These are phyloP conservation scores for Paragyromitra xinjiangensis DNA, from an alignment of 495 filamentous ascomycete species.

Conservation along the genomic window DNA sequence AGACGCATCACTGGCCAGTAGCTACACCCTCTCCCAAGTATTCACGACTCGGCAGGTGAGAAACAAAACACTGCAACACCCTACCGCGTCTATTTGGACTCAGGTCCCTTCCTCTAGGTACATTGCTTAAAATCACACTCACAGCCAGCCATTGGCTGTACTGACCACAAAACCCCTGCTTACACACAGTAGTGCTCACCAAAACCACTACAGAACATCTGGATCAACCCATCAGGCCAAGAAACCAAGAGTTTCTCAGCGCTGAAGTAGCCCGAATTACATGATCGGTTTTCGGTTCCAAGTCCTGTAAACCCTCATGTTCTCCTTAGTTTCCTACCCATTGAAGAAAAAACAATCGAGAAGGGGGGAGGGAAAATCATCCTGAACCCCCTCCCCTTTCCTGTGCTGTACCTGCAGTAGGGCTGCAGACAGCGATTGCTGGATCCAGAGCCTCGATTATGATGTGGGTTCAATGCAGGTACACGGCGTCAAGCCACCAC, in stretches of 20 bases:
- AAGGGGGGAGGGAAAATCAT: background rate
- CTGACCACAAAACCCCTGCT: background rate
- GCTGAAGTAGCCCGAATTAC: background rate
- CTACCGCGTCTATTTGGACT: slow-evolving; percentile 5
- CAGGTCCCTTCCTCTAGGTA: background rate
- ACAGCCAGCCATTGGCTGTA: background rate
- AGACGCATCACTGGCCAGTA: background rate
- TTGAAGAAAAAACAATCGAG: background rate
- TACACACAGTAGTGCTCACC: slow-evolving; percentile 24
- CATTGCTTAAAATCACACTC: background rate
- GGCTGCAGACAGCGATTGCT: slow-evolving; percentile 36
- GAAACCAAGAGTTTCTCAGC: background rate
- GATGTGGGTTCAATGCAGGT: slow-evolving; percentile 18
- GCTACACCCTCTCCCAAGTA: background rate
- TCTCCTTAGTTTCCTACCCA: background rate
- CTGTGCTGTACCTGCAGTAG: slow-evolving; percentile 13
- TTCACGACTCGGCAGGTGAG: slow-evolving; percentile 3
- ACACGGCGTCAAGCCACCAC: slow-evolving; percentile 18
- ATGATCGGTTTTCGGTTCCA: background rate
- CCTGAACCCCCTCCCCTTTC: no score
- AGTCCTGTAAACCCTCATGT: background rate
- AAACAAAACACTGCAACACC: slow-evolving; percentile 6
- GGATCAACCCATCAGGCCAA: background rate
- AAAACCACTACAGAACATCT: background rate
- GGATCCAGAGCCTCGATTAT: slow-evolving; percentile 12